Conservation (phyloP, 192 early-diverging fungal genomes). For the Endogone sp. region DNA sequence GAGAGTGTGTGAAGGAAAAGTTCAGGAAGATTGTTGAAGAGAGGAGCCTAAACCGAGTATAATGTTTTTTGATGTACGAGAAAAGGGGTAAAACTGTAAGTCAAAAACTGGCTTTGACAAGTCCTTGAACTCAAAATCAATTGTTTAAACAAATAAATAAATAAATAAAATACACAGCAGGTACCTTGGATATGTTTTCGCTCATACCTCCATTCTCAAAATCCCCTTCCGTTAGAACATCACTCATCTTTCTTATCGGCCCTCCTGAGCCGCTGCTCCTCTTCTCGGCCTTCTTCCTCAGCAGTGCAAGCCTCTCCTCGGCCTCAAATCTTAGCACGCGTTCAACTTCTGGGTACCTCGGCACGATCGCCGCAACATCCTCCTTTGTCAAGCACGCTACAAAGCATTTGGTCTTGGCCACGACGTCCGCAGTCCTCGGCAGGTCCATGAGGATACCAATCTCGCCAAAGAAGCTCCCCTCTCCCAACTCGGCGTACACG, state of each 20-base stretch:
- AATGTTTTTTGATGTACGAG: background rate
- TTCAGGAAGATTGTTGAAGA: constrained; percentile 36
- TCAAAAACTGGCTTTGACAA: background rate
- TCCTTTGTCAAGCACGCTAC: constrained; percentile 61
- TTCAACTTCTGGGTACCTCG: constrained; percentile 59
- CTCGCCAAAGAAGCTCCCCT: constrained; percentile 77
- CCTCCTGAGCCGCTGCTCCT: background rate
- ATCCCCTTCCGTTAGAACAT: background rate
- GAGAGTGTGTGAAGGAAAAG: constrained; percentile 40
- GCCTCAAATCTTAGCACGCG: constrained; percentile 54
- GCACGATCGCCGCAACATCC: constrained; percentile 47
- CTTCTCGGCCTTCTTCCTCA: constrained; percentile 27
- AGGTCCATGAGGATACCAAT: constrained; percentile 72
- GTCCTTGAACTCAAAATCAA: background rate
- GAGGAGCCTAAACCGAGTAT: constrained; percentile 27
- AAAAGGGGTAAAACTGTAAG: background rate
- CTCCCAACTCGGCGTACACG: constrained; percentile 49
- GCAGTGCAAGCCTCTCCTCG: constrained; percentile 52
- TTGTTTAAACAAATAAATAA: background rate
- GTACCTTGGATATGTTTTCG: constrained; percentile 6
- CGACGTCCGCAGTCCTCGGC: constrained; percentile 66
- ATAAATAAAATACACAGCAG: background rate
- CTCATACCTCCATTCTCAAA: background rate
- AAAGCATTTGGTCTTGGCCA: constrained; percentile 59
- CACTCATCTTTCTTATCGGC: background rate